phyloP scores from a whole-genome alignment of 768 basidiomycete genomes.

The Kwoniella bestiolae region DNA sequence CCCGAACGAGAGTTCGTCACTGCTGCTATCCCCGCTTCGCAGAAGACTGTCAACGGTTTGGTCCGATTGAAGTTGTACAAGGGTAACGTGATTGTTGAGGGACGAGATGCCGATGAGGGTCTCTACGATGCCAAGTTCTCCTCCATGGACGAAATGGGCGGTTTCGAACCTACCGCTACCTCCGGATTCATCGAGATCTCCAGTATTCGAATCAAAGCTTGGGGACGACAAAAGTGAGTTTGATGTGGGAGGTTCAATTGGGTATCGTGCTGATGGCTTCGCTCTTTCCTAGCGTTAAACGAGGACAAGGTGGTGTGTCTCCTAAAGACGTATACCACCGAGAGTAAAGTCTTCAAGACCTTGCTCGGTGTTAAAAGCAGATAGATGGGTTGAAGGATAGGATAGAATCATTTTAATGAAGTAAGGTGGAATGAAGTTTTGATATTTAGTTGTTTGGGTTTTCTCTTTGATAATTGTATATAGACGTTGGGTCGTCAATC shows the following conservation, averaged over 20 bases:
- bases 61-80: slow-evolving; percentile 92
- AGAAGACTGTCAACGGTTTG: slow-evolving; percentile 92
- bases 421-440: background rate
- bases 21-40: slow-evolving; percentile 86
- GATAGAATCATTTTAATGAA: background rate
- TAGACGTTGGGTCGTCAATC: slow-evolving; percentile 2
- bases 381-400: background rate
- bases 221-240: slow-evolving; percentile 53
- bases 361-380: too few relatives aligned
- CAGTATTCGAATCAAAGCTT: slow-evolving; percentile 98
- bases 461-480: slow-evolving; percentile 14
- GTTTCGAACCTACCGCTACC: slow-evolving; percentile 94
- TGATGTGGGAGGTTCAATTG: slow-evolving; percentile 62
- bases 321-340: slow-evolving; percentile 74
- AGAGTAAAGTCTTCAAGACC: slow-evolving; percentile 22
- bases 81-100: slow-evolving; percentile 93
- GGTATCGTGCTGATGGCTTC: slow-evolving; percentile 57
- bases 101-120: slow-evolving; percentile 82
- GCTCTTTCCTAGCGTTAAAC: slow-evolving; percentile 62
- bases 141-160: slow-evolving; percentile 98
- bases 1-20: slow-evolving; percentile 96
- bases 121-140: slow-evolving; percentile 94
- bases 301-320: slow-evolving; percentile 77
- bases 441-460: slow-evolving; percentile 4
- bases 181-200: slow-evolving; percentile 97